Evolutionary conservation across 345 rosid species (phyloP).

Genomic region (Fremontodendron californicum): DNA sequence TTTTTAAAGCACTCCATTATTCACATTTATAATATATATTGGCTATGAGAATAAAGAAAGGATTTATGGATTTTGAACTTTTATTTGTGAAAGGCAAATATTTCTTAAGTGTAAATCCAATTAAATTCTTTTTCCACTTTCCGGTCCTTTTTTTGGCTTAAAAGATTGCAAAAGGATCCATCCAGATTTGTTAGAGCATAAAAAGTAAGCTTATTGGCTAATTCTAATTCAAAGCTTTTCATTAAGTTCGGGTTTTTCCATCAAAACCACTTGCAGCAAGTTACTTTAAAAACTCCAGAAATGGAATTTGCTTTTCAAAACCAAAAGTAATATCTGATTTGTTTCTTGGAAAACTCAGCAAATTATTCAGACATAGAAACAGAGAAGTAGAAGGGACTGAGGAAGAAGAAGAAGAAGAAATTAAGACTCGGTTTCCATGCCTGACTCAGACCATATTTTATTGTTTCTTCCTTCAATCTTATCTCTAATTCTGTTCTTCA

Average conservation of each 20-base stretch:
- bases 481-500: slow-evolving; percentile 51
- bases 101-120: slow-evolving; percentile 8
- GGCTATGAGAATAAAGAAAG: not conserved
- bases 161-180: slow-evolving; percentile 13
- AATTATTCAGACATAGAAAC: not conserved
- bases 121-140: slow-evolving; percentile 14
- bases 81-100: not conserved
- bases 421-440: slow-evolving; percentile 54
- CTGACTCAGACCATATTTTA: slow-evolving; percentile 53
- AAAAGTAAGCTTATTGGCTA: slow-evolving; percentile 33
- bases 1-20: not conserved
- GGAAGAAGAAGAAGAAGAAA: too few relatives aligned
- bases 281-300: slow-evolving; percentile 26
- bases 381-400: not conserved
- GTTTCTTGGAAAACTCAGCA: slow-evolving; percentile 16
- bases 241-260: slow-evolving; percentile 12
- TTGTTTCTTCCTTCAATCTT: slow-evolving; percentile 64
- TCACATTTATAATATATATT: not conserved
- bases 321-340: slow-evolving; percentile 30
- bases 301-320: slow-evolving; percentile 32
- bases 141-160: not conserved
- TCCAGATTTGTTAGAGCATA: not conserved
- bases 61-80: not conserved
- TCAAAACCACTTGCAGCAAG: slow-evolving; percentile 20
- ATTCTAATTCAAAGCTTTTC: not conserved